Evolutionary conservation across 148 eudicot genomes (phyloP).

Genomic region (Fallopia convolvulus): DNA sequence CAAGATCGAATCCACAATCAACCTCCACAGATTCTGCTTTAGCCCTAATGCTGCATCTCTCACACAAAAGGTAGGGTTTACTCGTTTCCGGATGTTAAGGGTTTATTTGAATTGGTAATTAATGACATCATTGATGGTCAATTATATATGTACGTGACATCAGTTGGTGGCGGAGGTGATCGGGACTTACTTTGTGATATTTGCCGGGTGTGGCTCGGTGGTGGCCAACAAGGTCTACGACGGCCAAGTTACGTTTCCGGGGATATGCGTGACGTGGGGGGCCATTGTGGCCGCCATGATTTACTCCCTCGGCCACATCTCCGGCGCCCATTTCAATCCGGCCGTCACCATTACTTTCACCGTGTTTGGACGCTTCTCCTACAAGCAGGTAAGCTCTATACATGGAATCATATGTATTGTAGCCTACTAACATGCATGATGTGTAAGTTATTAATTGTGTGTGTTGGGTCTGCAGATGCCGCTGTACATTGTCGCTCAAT

Average conservation of each 20-base stretch:
- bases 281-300: slow-evolving; percentile 76
- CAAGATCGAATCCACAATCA: background rate
- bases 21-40: slow-evolving; percentile 2
- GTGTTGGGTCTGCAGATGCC: slow-evolving; percentile 37
- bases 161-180: slow-evolving; percentile 58
- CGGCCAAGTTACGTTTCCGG: slow-evolving; percentile 63
- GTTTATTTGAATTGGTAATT: background rate
- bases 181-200: slow-evolving; percentile 67
- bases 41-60: background rate
- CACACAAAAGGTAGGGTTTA: background rate
- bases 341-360: slow-evolving; percentile 75
- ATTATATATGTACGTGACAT: background rate
- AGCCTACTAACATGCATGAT: no score
- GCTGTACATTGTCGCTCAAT: slow-evolving; percentile 49
- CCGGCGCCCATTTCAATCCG: slow-evolving; percentile 91
- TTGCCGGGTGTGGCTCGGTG: slow-evolving; percentile 75
- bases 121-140: no score
- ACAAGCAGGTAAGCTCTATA: slow-evolving; percentile 32
- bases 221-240: slow-evolving; percentile 52
- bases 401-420: no score
- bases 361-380: slow-evolving; percentile 52
- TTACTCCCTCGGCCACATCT: slow-evolving; percentile 70
- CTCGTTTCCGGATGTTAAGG: background rate
- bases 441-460: no score
- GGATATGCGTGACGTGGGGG: slow-evolving; percentile 79